Base-by-base conservation (phyloP, 176 grass and related monocot species). In the Oryza punctata region DNA sequence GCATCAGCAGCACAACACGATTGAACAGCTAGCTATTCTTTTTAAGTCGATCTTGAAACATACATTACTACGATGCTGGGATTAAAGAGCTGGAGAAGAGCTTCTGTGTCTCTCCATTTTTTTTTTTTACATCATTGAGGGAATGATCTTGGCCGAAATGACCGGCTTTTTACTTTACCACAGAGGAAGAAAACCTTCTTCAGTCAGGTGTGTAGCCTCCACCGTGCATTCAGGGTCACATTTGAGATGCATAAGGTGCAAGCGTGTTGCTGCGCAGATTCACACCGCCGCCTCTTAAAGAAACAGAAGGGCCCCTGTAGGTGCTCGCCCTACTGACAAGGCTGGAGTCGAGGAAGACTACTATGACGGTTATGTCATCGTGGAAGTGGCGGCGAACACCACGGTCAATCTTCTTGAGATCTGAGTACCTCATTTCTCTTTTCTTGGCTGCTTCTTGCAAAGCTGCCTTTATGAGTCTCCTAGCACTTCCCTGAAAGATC, bases 391-490 rank as follows among this genome's bases (percentile, higher is more conserved):
- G 90, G 5, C 95, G 92, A 4, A 98, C 92, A 7, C 95, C 95
- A 16, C 95, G 90, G 25, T 98, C 90, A 0, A 98, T 98, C 88
- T 93, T 98, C 79, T 95, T 98, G 40, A 98, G 87, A 81, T 98
- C 95, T 1, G 95, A 98, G 59, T 98, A 98, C 37, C 95, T 86
- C 95, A 98, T 98, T 88, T 98, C 95, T 79, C 95, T 91, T 86
- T 94, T 98, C 76, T 93, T 98, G 23, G 95, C 95, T 65, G 95
- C 95, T 81, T 52, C 82, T 80, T 94, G 92, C 23, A 95, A 72
- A 18, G 90, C 90, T 32, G 76, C 40, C 85, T 91, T 94, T 49
- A 98, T 81, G 33, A 98, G 90, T 82, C 79, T 93, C 71, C 90
- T 92, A 45, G 95, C 95, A 37, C 92, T 88, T 72, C 95, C 95